Percentiles rank a stretch among this genome's conserved stretches.
Evolutionary conservation across 23 red algal species (phyloP).

Genomic region (Agarophyton chilense): DNA sequence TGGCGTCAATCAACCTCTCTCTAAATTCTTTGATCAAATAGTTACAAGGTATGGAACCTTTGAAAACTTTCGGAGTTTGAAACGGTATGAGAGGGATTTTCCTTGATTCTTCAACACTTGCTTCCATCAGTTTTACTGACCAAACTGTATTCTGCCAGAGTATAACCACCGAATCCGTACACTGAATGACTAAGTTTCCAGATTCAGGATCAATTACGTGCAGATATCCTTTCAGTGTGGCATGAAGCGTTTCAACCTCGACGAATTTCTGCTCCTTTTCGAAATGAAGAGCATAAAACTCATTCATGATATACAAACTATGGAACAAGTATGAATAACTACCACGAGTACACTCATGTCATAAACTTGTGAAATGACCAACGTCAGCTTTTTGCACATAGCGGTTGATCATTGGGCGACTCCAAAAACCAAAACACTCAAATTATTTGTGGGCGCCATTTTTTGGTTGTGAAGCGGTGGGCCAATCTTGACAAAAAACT

Average conservation of each 20-base stretch:
- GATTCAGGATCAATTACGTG: constrained; percentile 36
- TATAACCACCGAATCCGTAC: not conserved
- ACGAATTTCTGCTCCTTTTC: constrained; percentile 5
- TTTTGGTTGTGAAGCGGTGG: no score
- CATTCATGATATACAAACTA: not conserved
- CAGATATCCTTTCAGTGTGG: constrained; percentile 2
- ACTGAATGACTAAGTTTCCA: constrained; percentile 9
- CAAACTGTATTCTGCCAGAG: not conserved
- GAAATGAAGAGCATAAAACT: not conserved
- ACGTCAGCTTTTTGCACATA: no score
- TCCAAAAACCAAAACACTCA: no score
- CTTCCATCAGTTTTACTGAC: not conserved
- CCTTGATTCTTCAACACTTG: not conserved
- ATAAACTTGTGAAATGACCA: no score
- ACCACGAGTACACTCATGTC: no score
- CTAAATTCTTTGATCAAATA: not conserved
- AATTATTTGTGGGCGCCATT: no score
- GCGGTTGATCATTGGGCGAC: no score
- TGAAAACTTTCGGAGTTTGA: not conserved
- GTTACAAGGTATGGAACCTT: not conserved
- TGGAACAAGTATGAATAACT: no score
- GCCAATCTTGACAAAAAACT: no score
- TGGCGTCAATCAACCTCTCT: constrained; percentile 7
- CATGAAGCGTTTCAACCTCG: not conserved
- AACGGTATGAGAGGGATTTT: not conserved